Base-by-base conservation (phyloP, 2,329 filamentous ascomycete species). In the Alternaria tenuissima region DNA sequence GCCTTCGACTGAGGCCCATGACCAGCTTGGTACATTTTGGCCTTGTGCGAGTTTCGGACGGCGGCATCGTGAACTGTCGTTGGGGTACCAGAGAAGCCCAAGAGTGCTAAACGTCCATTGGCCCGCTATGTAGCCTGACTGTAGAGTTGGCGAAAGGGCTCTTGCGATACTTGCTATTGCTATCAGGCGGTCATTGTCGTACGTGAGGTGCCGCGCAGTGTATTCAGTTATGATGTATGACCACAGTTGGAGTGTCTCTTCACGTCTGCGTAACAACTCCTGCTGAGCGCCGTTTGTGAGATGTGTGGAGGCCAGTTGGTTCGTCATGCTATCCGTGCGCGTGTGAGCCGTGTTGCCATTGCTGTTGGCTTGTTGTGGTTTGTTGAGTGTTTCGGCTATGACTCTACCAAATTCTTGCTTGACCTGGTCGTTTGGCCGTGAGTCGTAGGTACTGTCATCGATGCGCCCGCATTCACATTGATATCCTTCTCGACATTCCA, bases 381-480 rank as follows among this genome's bases (percentile, higher is more conserved):
- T 58, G 7, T 39, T 65, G 6, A 53, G 57, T 20, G 61, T 64
- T 43, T 75, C 71, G 24, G 61, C 62, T 7, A 72, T 54, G 24
- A 75, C 49, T 24, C 64, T 68, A 8, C 66, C 70, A 36, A 76
- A 73, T 47, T 77, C 75, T 61, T 76, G 73, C 55, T 77, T 78
- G 46, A 78, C 65, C 1, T 68, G 69, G 52, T 78, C 74, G 9
- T 72, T 76, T 26, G 72, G 67, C 26, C 76, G 67, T 8, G 74
- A 70, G 49, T 78, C 75, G 52, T 70, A 76, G 0, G 57, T 65
- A 8, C 61, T 52, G 42, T 77, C 65, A n/a, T 70, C 66, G 22
- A 78, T 76, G 11, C 75, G 66, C 28, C 72, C 74, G 49, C 76
- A 78, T 60, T 78, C 76, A 60, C 76, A 78, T 46, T 75, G 73